Base-by-base conservation (phyloP, 192 early-diverging fungal species). In the Linnemannia schmuckeri region DNA sequence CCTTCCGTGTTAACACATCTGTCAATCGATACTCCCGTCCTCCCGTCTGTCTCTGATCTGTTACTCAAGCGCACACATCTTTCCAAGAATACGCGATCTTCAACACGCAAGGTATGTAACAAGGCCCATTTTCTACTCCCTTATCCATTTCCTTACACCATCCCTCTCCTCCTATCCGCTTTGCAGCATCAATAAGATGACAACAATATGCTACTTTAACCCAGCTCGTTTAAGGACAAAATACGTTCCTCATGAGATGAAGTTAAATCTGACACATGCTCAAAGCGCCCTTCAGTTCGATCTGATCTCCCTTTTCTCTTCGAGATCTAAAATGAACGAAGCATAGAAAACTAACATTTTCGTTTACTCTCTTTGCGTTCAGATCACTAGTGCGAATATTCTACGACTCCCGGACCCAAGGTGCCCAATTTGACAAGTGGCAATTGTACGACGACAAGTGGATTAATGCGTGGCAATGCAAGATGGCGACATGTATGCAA, bases 141-240 rank as follows among this genome's bases (percentile, higher is more conserved):
- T 66, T 38, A 24, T 1, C 35, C 55, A 17, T 33, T 33, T 37
- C 20, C 4, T 33, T 4, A 27, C 55, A 61, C 47, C 47, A 33
- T 37, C 35, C 33, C 54, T 37, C 33, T 12, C 10, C 15, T 22
- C 41, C 12, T 24, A 12, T 46, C 33, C 41, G n/a, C 24, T 27
- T 49, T 9, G 42, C 73, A 49, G 40, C 46, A 44, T 74, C 73
- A 74, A 49, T 20, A 75, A 91, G 90, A 90, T 90, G 88, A 92
- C n/a, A 85, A 85, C 55, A 24, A 75, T 79, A 74, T 88, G 89
- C 93, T 92, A 86, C 52, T 77, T 91, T 91, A 95, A 95, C 94
- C 93, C 91, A 95, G 95, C 95, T 95, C 94, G 91, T 94, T 91
- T 92, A 95, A 89, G 83, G 87, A 63, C 72, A 73, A 74, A 35